A percentile compares a stretch with the other conserved stretches of the same genome.
Evolutionary conservation across 1,284 basidiomycete genomes (phyloP).

Genomic region (Veloporphyrellus conicus): DNA sequence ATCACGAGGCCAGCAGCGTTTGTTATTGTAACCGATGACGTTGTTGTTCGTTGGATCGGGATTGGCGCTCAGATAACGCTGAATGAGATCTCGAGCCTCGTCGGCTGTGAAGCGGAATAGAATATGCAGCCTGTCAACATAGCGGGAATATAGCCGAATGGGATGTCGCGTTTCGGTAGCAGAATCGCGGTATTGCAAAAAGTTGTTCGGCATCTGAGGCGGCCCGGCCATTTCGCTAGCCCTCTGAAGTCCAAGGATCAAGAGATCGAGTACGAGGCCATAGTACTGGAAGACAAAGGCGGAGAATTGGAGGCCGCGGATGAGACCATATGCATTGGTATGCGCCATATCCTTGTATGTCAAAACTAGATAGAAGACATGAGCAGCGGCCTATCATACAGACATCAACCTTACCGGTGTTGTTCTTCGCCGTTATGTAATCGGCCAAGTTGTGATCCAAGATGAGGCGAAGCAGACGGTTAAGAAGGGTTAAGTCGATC

Average conservation of each 20-base stretch:
- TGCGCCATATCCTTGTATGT: constrained; percentile 96
- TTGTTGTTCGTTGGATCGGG: constrained; percentile 99
- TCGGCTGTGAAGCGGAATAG: constrained; percentile 99
- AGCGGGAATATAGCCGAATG: constrained; percentile 91
- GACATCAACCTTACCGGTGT: constrained; percentile 53
- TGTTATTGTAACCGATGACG: constrained; percentile 98
- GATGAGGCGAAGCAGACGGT: constrained; percentile 88
- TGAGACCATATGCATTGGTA: constrained; percentile 88
- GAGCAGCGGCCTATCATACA: neutral
- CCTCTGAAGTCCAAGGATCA: constrained; percentile 90
- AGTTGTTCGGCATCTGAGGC: constrained; percentile 92
- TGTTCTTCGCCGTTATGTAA: constrained; percentile 98
- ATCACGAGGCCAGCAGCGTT: constrained; percentile 98
- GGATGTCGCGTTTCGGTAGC: constrained; percentile 92
- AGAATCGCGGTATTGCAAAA: constrained; percentile 91
- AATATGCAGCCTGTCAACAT: constrained; percentile 90
- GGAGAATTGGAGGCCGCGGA: constrained; percentile 93
- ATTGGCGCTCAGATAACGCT: constrained; percentile 93
- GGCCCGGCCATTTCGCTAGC: constrained; percentile 97
- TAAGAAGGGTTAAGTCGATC: constrained; percentile 91
- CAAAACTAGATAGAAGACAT: constrained; percentile 45
- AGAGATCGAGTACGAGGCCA: constrained; percentile 83
- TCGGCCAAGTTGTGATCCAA: constrained; percentile 97
- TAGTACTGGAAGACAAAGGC: constrained; percentile 98
- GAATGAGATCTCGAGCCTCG: constrained; percentile 95